Evolutionary conservation across 495 filamentous ascomycete genomes (phyloP).

Genomic region (Acidiella bohemica): DNA sequence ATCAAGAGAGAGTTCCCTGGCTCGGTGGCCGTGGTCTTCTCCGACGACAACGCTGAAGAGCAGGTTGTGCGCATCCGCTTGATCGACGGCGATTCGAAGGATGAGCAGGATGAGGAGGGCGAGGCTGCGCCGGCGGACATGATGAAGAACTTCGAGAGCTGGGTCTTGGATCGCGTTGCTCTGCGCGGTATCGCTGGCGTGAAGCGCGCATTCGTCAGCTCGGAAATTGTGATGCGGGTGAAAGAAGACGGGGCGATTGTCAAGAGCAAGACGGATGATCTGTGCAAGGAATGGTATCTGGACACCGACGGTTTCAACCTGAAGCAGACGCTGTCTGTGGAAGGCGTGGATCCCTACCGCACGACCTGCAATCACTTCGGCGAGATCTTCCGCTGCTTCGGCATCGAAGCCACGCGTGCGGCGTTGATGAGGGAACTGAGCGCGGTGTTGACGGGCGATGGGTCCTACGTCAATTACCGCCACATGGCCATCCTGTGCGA

Average conservation of each 20-base stretch:
- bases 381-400: conserved; percentile 83
- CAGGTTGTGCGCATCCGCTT: conserved; percentile 89
- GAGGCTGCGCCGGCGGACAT: conserved; percentile 81
- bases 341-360: conserved; percentile 76
- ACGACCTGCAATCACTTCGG: conserved; percentile 93
- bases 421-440: conserved; percentile 79
- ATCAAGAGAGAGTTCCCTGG: conserved; percentile 79
- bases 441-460: conserved; percentile 86
- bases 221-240: conserved; percentile 49
- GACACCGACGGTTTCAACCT: conserved; percentile 85
- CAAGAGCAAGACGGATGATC: conserved; percentile 50
- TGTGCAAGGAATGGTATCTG: conserved; percentile 84
- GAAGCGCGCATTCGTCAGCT: conserved; percentile 82
- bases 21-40: conserved; percentile 87
- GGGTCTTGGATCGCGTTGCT: conserved; percentile 78
- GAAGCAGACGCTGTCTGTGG: conserved; percentile 65
- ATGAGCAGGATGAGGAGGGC: conserved; percentile 65
- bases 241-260: conserved; percentile 55
- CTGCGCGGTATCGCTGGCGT: conserved; percentile 82
- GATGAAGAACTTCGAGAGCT: conserved; percentile 76
- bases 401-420: conserved; percentile 84
- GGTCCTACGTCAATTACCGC: conserved; percentile 98
- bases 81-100: conserved; percentile 43
- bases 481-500: conserved; percentile 93
- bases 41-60: conserved; percentile 93